Conservation (phyloP, 176 grass and related monocot species). For the Tuctoria greenei region DNA sequence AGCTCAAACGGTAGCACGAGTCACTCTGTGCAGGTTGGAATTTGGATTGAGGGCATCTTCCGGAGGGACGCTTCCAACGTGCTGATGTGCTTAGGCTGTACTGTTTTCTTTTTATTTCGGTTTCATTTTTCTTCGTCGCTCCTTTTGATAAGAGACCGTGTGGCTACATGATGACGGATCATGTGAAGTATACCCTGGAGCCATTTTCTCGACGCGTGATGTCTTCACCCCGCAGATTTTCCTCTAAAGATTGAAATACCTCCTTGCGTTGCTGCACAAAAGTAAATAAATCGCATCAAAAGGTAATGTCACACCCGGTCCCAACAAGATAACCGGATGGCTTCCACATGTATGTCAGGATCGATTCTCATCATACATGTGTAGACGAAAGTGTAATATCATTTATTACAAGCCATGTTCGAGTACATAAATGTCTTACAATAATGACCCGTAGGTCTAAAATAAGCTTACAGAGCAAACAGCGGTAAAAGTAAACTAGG, state of each 20-base stretch:
- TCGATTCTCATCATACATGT: no score
- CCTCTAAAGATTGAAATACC: not conserved
- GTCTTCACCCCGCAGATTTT: constrained; percentile 6
- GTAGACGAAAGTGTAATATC: no score
- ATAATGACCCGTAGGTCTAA: no score
- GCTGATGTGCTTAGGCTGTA: not conserved
- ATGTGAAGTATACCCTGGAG: constrained; percentile 27
- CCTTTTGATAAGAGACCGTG: constrained; percentile 28
- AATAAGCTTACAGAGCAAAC: no score
- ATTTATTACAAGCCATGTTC: no score
- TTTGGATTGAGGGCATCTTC: constrained; percentile 27
- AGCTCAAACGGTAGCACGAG: not conserved
- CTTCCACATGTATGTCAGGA: no score
- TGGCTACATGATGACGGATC: constrained; percentile 36
- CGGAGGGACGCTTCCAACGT: not conserved
- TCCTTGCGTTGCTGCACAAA: not conserved
- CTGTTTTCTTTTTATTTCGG: not conserved
- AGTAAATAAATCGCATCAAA: not conserved
- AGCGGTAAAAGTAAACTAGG: no score
- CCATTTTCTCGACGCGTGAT: not conserved
- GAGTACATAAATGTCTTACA: no score
- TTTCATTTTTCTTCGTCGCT: not conserved
- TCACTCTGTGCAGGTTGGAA: constrained; percentile 18
- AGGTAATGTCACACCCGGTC: no score
- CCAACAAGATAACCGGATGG: no score